These are phyloP conservation scores for Avena eriantha DNA, from an alignment of 176 grass and related monocot species.

Conservation along the genomic window DNA sequence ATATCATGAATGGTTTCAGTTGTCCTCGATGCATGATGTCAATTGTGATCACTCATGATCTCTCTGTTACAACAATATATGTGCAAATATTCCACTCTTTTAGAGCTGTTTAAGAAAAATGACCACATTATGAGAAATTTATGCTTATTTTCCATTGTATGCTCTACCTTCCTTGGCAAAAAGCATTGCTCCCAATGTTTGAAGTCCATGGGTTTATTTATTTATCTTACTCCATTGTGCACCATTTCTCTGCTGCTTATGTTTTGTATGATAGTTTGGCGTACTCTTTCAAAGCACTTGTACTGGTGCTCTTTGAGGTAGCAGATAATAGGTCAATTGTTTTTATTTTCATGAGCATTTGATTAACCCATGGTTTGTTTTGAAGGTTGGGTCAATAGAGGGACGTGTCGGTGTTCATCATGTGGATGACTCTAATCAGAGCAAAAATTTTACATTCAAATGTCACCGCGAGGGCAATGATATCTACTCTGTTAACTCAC, in stretches of 20 bases:
- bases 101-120: slow-evolving; percentile 26
- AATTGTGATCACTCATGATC: not conserved
- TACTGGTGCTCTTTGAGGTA: slow-evolving; percentile 9
- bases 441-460: slow-evolving; percentile 95
- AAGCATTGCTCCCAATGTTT: not conserved
- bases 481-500: slow-evolving; percentile 86
- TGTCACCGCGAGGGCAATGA: slow-evolving; percentile 80
- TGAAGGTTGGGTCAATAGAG: slow-evolving; percentile 92
- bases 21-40: not conserved
- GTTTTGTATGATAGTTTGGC: slow-evolving; percentile 23
- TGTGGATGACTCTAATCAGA: slow-evolving; percentile 87
- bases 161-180: slow-evolving; percentile 15
- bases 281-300: slow-evolving; percentile 16
- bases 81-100: not conserved
- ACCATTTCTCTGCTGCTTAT: not conserved
- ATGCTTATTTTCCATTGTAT: slow-evolving; percentile 4
- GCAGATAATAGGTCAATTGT: not conserved
- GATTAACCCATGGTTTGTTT: slow-evolving; percentile 37
- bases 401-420: slow-evolving; percentile 94
- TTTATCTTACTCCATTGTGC: slow-evolving; percentile 7
- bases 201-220: not conserved
- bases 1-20: not conserved
- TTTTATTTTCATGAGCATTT: slow-evolving; percentile 19
- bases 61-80: not conserved
- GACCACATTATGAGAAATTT: slow-evolving; percentile 14